phyloP scores from a whole-genome alignment of 306 rosid species.

The Citrullus mucosospermus region DNA sequence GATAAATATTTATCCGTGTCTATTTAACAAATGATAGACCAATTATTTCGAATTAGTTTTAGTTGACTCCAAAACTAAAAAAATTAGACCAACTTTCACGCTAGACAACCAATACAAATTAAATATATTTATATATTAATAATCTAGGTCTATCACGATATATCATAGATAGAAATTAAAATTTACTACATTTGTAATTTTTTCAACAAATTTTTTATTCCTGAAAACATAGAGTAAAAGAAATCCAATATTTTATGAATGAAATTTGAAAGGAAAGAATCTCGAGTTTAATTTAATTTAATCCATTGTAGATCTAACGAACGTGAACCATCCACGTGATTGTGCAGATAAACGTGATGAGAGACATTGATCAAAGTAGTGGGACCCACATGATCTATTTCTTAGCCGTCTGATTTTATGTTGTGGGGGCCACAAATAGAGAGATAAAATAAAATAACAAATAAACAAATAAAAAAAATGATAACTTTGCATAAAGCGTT shows the following conservation, averaged over 20 bases:
- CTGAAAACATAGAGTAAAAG: too few relatives aligned
- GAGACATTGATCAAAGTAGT: not conserved
- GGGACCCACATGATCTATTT: not conserved
- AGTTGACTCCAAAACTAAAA: too few relatives aligned
- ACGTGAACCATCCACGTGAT: not conserved
- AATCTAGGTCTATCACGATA: too few relatives aligned
- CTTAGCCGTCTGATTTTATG: not conserved
- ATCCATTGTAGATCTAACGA: not conserved
- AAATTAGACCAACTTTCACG: too few relatives aligned
- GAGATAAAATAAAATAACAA: not conserved
- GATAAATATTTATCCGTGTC: too few relatives aligned
- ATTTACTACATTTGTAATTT: too few relatives aligned
- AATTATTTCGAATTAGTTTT: too few relatives aligned
- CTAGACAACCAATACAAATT: too few relatives aligned
- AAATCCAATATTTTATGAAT: not conserved
- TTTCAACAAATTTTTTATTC: too few relatives aligned
- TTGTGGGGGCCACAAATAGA: not conserved
- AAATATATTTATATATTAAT: too few relatives aligned
- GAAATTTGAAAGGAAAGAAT: not conserved
- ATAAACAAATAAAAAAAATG: not conserved
- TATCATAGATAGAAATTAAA: too few relatives aligned
- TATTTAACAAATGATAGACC: too few relatives aligned
- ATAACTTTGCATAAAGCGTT: not conserved
- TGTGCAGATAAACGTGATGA: not conserved
- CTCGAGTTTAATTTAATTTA: not conserved